Evolutionary conservation across 2,329 filamentous ascomycete genomes (phyloP).

Genomic region (Trichoderma aggressivum): DNA sequence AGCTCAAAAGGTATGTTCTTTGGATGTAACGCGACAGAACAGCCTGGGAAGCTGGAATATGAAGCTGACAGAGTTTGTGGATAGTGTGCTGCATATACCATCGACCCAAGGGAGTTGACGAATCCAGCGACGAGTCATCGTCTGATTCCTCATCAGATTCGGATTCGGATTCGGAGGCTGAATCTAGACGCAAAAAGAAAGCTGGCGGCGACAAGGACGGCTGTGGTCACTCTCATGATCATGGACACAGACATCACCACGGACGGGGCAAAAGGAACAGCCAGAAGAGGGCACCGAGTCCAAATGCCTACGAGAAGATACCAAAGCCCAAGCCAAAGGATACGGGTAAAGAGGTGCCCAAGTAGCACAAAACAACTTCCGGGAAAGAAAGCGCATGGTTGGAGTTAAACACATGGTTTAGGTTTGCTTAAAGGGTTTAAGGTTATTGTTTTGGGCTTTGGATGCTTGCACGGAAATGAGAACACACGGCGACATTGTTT

Average conservation of each 20-base stretch:
- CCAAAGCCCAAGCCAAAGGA: conserved; percentile 43
- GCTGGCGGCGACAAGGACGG: conserved; percentile 31
- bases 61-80: neutral
- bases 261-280: conserved; percentile 27
- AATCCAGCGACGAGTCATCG: conserved; percentile 68
- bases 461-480: neutral
- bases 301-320: conserved; percentile 80
- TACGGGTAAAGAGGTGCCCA: neutral
- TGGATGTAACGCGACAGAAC: neutral
- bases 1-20: conserved; percentile 74
- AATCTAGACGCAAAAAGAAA: conserved; percentile 38
- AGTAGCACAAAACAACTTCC: neutral
- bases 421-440: neutral
- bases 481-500: neutral
- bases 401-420: neutral
- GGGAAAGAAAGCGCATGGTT: neutral
- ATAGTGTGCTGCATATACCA: conserved; percentile 99
- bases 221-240: conserved; percentile 36
- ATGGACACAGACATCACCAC: conserved; percentile 26
- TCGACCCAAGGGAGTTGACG: conserved; percentile 73
- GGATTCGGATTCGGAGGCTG: conserved; percentile 49
- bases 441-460: neutral
- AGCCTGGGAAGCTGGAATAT: neutral
- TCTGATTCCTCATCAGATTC: conserved; percentile 46
- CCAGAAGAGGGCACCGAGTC: conserved; percentile 56